Percentiles rank a stretch among this genome's conserved stretches.
Evolutionary conservation across 176 grass and related monocot species (phyloP).

Genomic region (Triticum dicoccoides): DNA sequence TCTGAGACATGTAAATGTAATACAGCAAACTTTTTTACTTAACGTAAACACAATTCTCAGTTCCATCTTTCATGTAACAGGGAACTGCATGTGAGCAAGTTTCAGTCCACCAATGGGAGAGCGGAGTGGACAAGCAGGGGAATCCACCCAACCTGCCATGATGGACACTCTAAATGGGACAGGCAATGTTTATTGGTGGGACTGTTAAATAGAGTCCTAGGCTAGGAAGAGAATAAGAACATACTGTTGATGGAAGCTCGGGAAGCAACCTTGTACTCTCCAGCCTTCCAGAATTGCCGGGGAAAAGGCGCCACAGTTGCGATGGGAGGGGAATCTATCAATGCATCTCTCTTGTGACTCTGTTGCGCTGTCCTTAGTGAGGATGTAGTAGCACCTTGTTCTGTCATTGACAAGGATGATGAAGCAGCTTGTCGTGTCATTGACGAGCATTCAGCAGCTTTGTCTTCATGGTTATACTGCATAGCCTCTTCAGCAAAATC

Average conservation of each 20-base stretch:
- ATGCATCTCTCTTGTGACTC: constrained; percentile 5
- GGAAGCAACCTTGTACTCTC: constrained; percentile 36
- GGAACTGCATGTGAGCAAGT: neutral
- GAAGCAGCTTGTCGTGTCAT: neutral
- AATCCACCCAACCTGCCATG: neutral
- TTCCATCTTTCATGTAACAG: neutral
- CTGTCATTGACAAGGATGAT: constrained; percentile 1
- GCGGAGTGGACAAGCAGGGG: neutral
- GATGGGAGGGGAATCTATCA: neutral
- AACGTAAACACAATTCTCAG: neutral
- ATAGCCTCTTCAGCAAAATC: neutral
- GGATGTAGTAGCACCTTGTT: neutral
- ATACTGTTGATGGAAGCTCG: constrained; percentile 25
- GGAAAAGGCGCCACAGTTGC: neutral
- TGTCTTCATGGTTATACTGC: neutral
- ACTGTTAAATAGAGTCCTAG: neutral
- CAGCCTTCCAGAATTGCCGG: constrained; percentile 66
- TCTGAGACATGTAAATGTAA: neutral
- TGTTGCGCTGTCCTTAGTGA: neutral
- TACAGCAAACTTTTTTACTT: neutral
- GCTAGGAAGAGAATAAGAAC: neutral
- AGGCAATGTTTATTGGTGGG: neutral
- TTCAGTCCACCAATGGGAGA: neutral
- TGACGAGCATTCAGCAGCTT: neutral
- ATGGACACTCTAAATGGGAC: neutral